Base-by-base conservation (phyloP, 441 rosid species). In the Populus hybrid region DNA sequence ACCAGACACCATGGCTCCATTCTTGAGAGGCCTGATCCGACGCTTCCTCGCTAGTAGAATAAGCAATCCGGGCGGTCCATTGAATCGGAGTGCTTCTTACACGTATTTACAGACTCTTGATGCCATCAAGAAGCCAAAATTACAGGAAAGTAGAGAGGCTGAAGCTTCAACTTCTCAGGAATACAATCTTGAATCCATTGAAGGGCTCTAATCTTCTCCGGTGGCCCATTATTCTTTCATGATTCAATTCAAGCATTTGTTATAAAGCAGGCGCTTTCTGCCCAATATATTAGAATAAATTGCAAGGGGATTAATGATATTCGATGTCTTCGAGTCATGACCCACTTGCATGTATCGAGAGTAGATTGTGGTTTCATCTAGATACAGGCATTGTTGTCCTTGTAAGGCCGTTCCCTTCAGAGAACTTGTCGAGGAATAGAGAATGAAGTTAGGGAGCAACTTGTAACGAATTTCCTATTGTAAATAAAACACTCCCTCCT, bases 41-140 rank as follows among this genome's bases (percentile, higher is more conserved):
- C 95, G 99, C 75, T 95, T 97, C 86, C 91, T 97, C 67, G 91
- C 99, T 35, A 97, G 99, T 86, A 91, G 93, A 87, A 93, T 95
- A 83, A 95, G 94, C 90, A 97, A 87, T 79, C 93, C 97, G 7
- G 81, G 84, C 73, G 81, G 90, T 77, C 83, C 93, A 75, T 75
- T 88, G n/a, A 86, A 80, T 72, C 85, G 87, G 57, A 86, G 23
- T 74, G 87, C 98, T 75, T 93, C 99, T 26, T 93, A 90, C 79
- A 80, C 89, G 8, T 87, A 92, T 81, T 84, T 93, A 84, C 93
- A 82, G 78, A 84, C 90, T 70, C 88, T 92, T 9, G 98, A 93
- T 80, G 87, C 89, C n/a, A 84, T 85, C 63, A 83, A 88, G 79
- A 86, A 85, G 78, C 91, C 90, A 10, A 90, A 89, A 80, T 69